Evolutionary conservation across 2,329 filamentous ascomycete genomes (phyloP).

Genomic region (Ceratocystis alfenasii): DNA sequence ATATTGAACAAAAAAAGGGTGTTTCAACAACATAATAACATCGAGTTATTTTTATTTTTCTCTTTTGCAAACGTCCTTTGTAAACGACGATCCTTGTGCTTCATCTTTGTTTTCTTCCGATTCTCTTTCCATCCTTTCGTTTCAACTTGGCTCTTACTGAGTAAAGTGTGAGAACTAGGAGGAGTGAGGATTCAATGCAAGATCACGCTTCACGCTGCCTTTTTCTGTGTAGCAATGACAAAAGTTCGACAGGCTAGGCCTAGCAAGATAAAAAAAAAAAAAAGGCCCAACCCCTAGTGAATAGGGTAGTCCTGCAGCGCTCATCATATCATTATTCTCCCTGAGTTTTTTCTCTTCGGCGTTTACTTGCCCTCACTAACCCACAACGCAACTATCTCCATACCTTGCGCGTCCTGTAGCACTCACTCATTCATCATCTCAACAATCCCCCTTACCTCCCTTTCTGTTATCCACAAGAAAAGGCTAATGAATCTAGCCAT

Average conservation of each 20-base stretch:
- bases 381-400: not conserved
- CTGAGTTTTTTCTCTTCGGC: too few species aligned
- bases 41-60: not conserved
- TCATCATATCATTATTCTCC: not conserved
- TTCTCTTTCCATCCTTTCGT: not conserved
- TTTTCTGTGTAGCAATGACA: not conserved
- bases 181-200: not conserved
- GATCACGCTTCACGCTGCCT: constrained; percentile 7
- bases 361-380: not conserved
- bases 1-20: not conserved
- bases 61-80: too few species aligned
- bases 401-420: too few species aligned
- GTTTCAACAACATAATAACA: not conserved
- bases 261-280: not conserved
- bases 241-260: constrained; percentile 8
- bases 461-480: not conserved
- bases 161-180: not conserved
- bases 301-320: not conserved
- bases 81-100: not conserved
- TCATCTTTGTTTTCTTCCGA: not conserved
- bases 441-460: not conserved
- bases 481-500: not conserved
- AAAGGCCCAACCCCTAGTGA: not conserved
- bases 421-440: too few species aligned
- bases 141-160: not conserved